phyloP scores from a whole-genome alignment of 495 filamentous ascomycete species.

The Penicillium cosmopolitanum region DNA sequence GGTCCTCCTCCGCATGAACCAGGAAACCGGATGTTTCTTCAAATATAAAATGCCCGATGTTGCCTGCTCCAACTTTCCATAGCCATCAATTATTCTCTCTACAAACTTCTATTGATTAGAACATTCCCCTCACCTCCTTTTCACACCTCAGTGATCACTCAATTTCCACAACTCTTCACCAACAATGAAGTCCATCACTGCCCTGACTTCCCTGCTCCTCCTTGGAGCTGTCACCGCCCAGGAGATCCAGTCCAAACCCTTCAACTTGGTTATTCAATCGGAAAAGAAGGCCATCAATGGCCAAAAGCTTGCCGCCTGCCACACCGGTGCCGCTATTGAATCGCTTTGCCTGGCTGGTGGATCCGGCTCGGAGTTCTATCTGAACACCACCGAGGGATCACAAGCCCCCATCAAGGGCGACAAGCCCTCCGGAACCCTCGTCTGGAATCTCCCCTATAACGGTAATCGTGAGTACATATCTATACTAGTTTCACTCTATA shows the following conservation, averaged over 20 bases:
- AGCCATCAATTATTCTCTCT: not conserved
- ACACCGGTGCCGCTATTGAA: slow-evolving; percentile 59
- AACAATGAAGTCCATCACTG: slow-evolving; percentile 18
- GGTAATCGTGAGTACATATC: not conserved
- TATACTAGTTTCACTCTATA: not conserved
- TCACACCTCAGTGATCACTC: not conserved
- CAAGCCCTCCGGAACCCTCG: slow-evolving; percentile 5
- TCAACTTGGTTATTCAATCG: slow-evolving; percentile 27
- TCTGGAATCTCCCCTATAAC: slow-evolving; percentile 17
- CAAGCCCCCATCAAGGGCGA: slow-evolving; percentile 12
- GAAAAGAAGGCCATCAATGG: slow-evolving; percentile 35
- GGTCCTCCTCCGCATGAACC: slow-evolving; percentile 3
- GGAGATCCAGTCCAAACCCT: slow-evolving; percentile 33
- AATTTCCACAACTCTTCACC: not conserved
- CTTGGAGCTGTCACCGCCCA: slow-evolving; percentile 17
- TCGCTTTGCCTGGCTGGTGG: slow-evolving; percentile 48
- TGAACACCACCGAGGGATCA: slow-evolving; percentile 35
- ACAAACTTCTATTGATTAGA: not conserved
- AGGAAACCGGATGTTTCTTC: slow-evolving; percentile 4
- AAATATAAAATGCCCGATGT: slow-evolving; percentile 5
- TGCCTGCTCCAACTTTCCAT: not conserved
- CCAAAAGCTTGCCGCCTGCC: slow-evolving; percentile 51
- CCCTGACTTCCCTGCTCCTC: slow-evolving; percentile 14
- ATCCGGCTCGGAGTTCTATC: slow-evolving; percentile 46
- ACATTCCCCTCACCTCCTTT: not conserved